Evolutionary conservation across 169 alveolate species (phyloP), one percentile per base, ranked within the genome.

Genomic region (Eimeria falciformis): DNA sequence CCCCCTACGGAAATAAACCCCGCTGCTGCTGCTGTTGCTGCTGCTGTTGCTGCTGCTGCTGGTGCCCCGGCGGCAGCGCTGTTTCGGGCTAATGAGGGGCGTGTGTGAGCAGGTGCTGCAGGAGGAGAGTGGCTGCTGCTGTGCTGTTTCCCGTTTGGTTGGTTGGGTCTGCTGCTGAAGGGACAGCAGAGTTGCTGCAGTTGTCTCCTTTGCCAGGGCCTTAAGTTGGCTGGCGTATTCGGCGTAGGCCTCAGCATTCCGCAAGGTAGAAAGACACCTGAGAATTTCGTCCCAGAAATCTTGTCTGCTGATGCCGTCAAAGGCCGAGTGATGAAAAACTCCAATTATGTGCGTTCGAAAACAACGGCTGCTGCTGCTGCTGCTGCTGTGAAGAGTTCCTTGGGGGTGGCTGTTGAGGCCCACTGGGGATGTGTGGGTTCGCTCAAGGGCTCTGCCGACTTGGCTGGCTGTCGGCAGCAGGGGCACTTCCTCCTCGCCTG

Each of bases 261-360:
- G 47, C 11, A 89, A 33, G 17, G 40, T 33, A 25, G 58, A 65
- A 25, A 89, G 65, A 25, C 58, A 65, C 40, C 82, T 25, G 6
- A 68, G 43, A 5, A 89, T 47, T 55, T 94, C 96, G 17, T 93
- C 93, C 96, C 96, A 94, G 62, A 94, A 94, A 27, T 94, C 78
- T 69, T 94, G 94, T 27, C 96, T 86, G 79, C 95, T 92, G 21
- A 94, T 55, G 47, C 96, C 96, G 56, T 94, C 96, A 87, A 94
- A 92, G 45, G 91, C 85, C 78, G 96, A 92, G 91, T 94, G 96
- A 45, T 94, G 96, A 47, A 94, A 94, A 18, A 94, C 85, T 3
- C 94, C 96, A 55, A 94, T 33, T n/a, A 94, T 75, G 78, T 93
- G 90, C 27, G 96, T 92, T 55, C 95, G 86, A 56, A 56, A 82